Conservation (phyloP, 78 protist genomes). For the Dictyostelium capitatum region DNA sequence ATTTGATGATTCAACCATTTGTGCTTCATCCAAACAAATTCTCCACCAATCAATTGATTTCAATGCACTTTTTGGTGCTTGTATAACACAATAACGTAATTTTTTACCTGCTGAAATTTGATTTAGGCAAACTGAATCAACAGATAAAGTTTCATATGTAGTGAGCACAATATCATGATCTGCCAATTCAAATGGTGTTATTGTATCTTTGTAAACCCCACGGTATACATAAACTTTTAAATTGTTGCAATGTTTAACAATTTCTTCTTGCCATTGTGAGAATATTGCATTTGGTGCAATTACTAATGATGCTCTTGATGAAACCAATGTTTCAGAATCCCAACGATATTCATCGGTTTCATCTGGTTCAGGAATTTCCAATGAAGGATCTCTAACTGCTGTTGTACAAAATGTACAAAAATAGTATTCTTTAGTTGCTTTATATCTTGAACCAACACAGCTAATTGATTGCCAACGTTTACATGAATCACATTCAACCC, state of each 20-base stretch:
- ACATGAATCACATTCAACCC: slow-evolving; percentile 39
- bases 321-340: slow-evolving; percentile 15
- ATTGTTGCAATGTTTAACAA: slow-evolving; percentile 48
- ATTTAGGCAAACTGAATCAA: slow-evolving; percentile 20
- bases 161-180: slow-evolving; percentile 68
- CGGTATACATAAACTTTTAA: slow-evolving; percentile 26
- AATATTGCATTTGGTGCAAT: slow-evolving; percentile 69
- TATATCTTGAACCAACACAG: slow-evolving; percentile 28
- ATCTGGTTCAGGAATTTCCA: background rate
- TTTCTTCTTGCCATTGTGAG: slow-evolving; percentile 75
- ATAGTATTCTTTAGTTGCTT: background rate
- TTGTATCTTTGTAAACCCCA: slow-evolving; percentile 70
- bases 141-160: slow-evolving; percentile 50
- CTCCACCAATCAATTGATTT: slow-evolving; percentile 63
- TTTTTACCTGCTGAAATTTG: slow-evolving; percentile 11
- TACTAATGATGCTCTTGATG: slow-evolving; percentile 34
- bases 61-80: slow-evolving; percentile 42
- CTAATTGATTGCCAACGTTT: slow-evolving; percentile 11
- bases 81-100: slow-evolving; percentile 14
- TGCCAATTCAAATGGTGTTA: slow-evolving; percentile 68
- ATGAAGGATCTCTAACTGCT: background rate
- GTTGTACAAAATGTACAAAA: slow-evolving; percentile 38
- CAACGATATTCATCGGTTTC: background rate
- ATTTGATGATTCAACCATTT: slow-evolving; percentile 44
- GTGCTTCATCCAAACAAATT: slow-evolving; percentile 76